Evolutionary conservation across 441 rosid species (phyloP).

Genomic region (Bruguiera hainesii): DNA sequence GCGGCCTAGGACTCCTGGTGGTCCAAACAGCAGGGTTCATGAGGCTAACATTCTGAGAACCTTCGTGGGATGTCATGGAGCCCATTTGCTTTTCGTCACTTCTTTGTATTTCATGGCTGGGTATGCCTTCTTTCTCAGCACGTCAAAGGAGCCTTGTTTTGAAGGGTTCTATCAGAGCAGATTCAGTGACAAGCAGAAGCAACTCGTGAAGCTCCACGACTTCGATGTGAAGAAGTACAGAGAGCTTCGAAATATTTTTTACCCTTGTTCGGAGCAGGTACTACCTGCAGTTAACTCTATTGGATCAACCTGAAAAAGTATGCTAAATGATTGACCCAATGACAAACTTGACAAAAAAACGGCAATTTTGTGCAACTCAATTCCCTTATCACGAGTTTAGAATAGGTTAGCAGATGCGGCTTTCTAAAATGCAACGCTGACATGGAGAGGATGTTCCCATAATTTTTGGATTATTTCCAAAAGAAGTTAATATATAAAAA

Average conservation of each 20-base stretch:
- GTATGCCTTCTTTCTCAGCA: constrained; percentile 77
- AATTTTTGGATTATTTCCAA: too few relatives aligned
- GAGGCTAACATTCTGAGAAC: constrained; percentile 98
- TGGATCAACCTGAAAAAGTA: constrained; percentile 19
- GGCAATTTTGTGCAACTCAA: background rate
- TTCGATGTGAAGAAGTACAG: constrained; percentile 57
- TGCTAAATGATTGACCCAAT: background rate
- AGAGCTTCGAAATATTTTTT: constrained; percentile 44
- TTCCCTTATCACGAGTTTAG: too few relatives aligned
- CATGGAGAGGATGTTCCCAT: background rate
- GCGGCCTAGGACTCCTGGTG: constrained; percentile 65
- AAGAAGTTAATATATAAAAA: background rate
- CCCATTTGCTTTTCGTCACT: constrained; percentile 90
- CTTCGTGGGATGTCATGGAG: constrained; percentile 98
- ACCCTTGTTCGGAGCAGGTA: constrained; percentile 10
- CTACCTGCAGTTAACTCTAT: background rate
- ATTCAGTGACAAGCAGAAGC: constrained; percentile 58
- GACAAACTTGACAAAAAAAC: background rate
- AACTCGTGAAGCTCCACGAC: constrained; percentile 37
- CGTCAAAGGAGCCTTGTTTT: constrained; percentile 80
- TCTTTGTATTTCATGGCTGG: constrained; percentile 73
- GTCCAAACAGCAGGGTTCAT: constrained; percentile 81
- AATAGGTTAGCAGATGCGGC: background rate
- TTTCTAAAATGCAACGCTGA: background rate
- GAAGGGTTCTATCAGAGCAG: constrained; percentile 87